Evolutionary conservation across 768 basidiomycete species (phyloP).

Genomic region (Termitomyces sp.): DNA sequence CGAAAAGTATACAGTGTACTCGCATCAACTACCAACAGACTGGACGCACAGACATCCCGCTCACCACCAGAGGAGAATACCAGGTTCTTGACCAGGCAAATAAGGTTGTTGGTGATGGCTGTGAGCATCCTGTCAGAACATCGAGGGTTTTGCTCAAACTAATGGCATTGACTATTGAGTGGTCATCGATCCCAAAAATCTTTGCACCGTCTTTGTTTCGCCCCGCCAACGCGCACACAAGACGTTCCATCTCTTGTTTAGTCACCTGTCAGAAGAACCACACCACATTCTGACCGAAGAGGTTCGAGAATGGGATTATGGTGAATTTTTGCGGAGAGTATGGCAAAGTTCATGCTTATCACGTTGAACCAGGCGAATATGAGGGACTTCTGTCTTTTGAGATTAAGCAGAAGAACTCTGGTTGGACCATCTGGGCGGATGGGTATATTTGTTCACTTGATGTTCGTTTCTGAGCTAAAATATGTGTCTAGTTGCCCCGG

Average conservation of each 20-base stretch:
- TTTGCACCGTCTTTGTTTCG: slow-evolving; percentile 74
- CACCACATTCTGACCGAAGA: slow-evolving; percentile 58
- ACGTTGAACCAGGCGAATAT: slow-evolving; percentile 53
- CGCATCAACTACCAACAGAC: slow-evolving; percentile 44
- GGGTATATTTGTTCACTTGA: slow-evolving; percentile 39
- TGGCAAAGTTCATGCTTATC: neutral
- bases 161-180: slow-evolving; percentile 32
- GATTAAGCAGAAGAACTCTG: slow-evolving; percentile 52
- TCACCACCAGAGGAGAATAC: slow-evolving; percentile 71
- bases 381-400: slow-evolving; percentile 81
- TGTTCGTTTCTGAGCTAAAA: slow-evolving; percentile 3
- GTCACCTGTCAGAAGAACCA: slow-evolving; percentile 32
- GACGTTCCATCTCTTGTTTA: slow-evolving; percentile 82
- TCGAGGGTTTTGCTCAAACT: neutral
- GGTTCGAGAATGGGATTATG: slow-evolving; percentile 85
- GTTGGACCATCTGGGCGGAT: slow-evolving; percentile 85
- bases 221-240: slow-evolving; percentile 82
- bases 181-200: slow-evolving; percentile 71
- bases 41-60: slow-evolving; percentile 80
- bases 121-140: slow-evolving; percentile 37
- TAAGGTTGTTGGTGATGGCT: slow-evolving; percentile 67
- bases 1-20: neutral
- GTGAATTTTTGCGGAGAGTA: slow-evolving; percentile 15
- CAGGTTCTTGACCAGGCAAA: slow-evolving; percentile 61
- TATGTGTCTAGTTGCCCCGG: slow-evolving; percentile 61